A percentile compares a stretch with the other conserved stretches of the same genome.
Conservation (phyloP, 1,284 basidiomycete genomes). For the Stygiomarasmius scandens region DNA sequence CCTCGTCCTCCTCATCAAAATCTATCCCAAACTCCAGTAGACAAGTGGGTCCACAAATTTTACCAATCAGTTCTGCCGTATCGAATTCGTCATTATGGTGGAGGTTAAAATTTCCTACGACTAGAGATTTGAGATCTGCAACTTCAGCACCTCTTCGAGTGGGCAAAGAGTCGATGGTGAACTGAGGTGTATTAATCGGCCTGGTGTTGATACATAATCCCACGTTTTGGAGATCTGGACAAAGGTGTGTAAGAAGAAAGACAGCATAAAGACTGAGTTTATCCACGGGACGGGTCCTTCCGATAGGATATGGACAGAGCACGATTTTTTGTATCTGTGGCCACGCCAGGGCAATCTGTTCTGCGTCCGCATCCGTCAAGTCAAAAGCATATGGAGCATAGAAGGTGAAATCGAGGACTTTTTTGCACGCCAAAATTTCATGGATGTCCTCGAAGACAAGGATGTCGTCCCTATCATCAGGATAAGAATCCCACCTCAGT, state of each 20-base stretch:
- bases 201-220: neutral
- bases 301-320: neutral
- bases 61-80: neutral
- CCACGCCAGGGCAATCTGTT: neutral
- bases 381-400: neutral
- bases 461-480: neutral
- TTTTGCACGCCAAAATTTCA: neutral
- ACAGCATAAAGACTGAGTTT: neutral
- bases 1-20: neutral
- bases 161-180: neutral
- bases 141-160: neutral
- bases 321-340: neutral
- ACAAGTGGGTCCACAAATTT: neutral
- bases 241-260: neutral
- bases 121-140: neutral
- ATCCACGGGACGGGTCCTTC: neutral
- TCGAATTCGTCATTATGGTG: neutral
- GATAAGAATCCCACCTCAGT: too few species aligned
- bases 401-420: neutral
- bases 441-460: neutral
- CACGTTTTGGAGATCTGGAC: neutral
- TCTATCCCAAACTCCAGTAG: neutral
- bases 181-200: neutral
- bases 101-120: neutral
- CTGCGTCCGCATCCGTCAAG: neutral